Evolutionary conservation across 2,329 filamentous ascomycete species (phyloP).

Genomic region (Talaromyces sp.): DNA sequence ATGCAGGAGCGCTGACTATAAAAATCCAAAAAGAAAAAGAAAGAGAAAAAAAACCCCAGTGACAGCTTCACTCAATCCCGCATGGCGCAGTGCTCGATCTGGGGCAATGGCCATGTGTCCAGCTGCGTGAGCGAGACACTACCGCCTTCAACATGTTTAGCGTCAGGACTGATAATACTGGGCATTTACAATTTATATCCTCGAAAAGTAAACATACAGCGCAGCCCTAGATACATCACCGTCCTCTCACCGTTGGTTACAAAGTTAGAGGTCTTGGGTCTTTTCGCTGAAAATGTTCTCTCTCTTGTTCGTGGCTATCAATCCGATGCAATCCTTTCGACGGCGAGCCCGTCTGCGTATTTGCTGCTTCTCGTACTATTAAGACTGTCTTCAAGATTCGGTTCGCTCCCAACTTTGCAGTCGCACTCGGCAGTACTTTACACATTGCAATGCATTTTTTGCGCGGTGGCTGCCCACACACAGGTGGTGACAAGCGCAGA

Average conservation of each 20-base stretch:
- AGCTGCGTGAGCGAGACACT: too few species aligned
- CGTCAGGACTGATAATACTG: neutral
- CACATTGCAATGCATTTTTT: neutral
- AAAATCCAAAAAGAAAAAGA: too few species aligned
- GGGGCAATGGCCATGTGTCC: too few species aligned
- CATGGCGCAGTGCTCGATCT: constrained; percentile 23
- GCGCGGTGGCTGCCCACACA: neutral
- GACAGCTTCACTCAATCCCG: constrained; percentile 19
- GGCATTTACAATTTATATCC: neutral
- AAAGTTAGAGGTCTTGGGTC: neutral
- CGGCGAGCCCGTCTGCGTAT: neutral
- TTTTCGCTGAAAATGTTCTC: neutral
- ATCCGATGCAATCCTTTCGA: neutral
- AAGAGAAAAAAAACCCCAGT: too few species aligned
- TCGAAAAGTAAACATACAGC: neutral
- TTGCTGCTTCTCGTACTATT: neutral
- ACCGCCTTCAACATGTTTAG: too few species aligned
- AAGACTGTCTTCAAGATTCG: neutral
- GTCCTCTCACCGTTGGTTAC: neutral
- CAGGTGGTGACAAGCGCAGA: neutral
- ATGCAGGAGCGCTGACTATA: too few species aligned
- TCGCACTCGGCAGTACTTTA: neutral
- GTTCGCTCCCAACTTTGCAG: neutral
- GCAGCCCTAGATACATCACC: neutral
- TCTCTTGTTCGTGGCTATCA: neutral